Evolutionary conservation across 371 early-diverging fungal genomes (phyloP), one percentile per base, ranked within the genome.

Genomic region (Mucor velutinosus): DNA sequence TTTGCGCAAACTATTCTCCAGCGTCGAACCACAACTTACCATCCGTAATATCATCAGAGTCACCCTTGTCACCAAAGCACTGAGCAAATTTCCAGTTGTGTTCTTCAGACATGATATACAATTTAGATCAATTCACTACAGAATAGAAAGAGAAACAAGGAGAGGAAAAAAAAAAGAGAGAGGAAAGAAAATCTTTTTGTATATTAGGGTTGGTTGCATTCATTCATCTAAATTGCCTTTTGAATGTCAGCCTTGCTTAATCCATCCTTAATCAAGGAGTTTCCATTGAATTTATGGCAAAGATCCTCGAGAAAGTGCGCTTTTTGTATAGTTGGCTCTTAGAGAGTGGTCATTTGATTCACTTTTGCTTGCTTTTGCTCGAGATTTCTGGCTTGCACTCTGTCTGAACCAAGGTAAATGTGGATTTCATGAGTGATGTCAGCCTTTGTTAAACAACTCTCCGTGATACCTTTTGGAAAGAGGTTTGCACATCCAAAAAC

Each of bases 11-110:
- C 25, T 4, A 25, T 14, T 11, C 12, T 23, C 23, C 11, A 51
- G 25, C 7, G 45, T 19, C 19, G n/a, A 7, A 51, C 0, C 2
- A 23, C 21, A 51, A 25, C 23, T 43, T 89, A 97, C 98, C 98
- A 90, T 97, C 98, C 17, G 97, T 96, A 60, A 98, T 94, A 82
- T 98, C 98, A 60, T 96, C 95, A 56, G 95, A 90, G 62, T 98
- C 99, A 55, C 97, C 96, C 81, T 98, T 98, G 85, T 98, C 99
- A 66, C 99, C 99, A 86, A 98, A 98, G 82, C 98, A 98, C 79
- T 98, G 99, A 64, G 97, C 94, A 79, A 97, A 97, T 79, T 93
- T 94, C 97, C 97, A 97, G 47, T 89, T 58, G 37, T 76, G 66
- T 29, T 67, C 64, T 63, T 63, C 63, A 51, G 63, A 63, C 63